Evolutionary conservation across 768 basidiomycete genomes (phyloP).

Genomic region (Trametes sanguinea): DNA sequence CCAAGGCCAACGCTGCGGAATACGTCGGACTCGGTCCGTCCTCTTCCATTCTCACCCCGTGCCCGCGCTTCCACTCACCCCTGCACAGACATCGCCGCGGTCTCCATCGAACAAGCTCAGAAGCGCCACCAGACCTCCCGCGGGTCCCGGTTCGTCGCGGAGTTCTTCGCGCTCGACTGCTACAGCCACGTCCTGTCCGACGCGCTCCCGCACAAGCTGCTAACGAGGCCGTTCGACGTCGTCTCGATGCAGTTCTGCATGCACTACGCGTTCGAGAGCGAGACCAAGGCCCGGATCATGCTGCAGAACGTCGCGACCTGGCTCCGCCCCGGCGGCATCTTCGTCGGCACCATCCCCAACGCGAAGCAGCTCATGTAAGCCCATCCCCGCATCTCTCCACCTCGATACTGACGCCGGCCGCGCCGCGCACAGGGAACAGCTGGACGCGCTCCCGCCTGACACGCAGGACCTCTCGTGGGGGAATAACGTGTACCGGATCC

Average conservation of each 20-base stretch:
- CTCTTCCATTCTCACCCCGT: conserved; percentile 29
- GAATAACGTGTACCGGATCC: conserved; percentile 87
- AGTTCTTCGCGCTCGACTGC: conserved; percentile 87
- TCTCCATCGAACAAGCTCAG: conserved; percentile 89
- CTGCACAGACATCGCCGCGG: conserved; percentile 76
- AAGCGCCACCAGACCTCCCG: conserved; percentile 59
- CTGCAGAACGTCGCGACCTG: conserved; percentile 83
- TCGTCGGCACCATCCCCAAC: conserved; percentile 97
- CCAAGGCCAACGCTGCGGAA: conserved; percentile 78
- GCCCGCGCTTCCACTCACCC: conserved; percentile 5
- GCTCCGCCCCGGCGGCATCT: conserved; percentile 83
- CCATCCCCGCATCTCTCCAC: conserved; percentile 4
- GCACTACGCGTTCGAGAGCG: conserved; percentile 98
- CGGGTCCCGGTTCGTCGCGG: conserved; percentile 66
- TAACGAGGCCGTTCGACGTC: conserved; percentile 79
- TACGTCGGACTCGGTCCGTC: conserved; percentile 77
- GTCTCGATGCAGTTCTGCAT: conserved; percentile 99
- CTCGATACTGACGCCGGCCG: not conserved
- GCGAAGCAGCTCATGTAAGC: conserved; percentile 81
- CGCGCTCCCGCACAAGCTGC: conserved; percentile 61
- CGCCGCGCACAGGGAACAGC: conserved; percentile 53
- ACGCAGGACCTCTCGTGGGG: conserved; percentile 78
- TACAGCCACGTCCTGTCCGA: conserved; percentile 72
- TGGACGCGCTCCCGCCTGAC: conserved; percentile 69
- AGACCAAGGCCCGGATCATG: conserved; percentile 86